Conservation (phyloP, 1,139 yeast genomes). For the Pichia sp. region DNA sequence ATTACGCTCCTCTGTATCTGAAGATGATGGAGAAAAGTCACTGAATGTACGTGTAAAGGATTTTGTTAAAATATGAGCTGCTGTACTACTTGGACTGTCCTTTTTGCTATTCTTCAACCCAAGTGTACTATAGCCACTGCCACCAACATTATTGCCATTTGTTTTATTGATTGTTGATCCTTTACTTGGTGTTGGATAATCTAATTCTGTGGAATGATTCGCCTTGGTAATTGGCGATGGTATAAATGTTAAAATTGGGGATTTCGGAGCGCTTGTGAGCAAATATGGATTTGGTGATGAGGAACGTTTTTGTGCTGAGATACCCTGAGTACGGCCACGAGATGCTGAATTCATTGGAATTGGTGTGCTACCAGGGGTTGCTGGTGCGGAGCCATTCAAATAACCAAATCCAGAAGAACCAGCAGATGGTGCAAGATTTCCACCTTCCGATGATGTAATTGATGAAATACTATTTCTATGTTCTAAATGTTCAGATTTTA, state of each 20-base stretch:
- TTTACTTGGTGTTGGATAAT: not conserved
- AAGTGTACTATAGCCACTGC: not conserved
- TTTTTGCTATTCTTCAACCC: not conserved
- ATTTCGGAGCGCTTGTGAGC: constrained; percentile 4
- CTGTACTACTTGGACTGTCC: constrained; percentile 16
- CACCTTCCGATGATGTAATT: constrained; percentile 25
- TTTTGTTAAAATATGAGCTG: constrained; percentile 23
- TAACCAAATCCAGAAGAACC: not conserved
- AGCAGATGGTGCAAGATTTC: constrained; percentile 13
- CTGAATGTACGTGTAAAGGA: constrained; percentile 30
- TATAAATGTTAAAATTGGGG: constrained; percentile 11
- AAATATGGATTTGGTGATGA: constrained; percentile 12
- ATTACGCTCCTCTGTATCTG: constrained; percentile 59
- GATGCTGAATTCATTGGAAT: constrained; percentile 11
- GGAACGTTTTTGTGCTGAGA: constrained; percentile 10
- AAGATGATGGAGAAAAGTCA: constrained; percentile 59
- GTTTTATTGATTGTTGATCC: not conserved
- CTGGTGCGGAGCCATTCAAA: constrained; percentile 10
- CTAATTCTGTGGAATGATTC: no score
- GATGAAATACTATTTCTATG: constrained; percentile 32
- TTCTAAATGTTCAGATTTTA: constrained; percentile 76
- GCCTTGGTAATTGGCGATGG: constrained; percentile 7
- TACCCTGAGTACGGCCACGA: constrained; percentile 7
- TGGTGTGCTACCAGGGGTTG: constrained; percentile 14
- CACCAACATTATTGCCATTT: not conserved